These are phyloP conservation scores for Neoboletus brunneissimus DNA, from an alignment of 768 basidiomycete species.

Conservation along the genomic window DNA sequence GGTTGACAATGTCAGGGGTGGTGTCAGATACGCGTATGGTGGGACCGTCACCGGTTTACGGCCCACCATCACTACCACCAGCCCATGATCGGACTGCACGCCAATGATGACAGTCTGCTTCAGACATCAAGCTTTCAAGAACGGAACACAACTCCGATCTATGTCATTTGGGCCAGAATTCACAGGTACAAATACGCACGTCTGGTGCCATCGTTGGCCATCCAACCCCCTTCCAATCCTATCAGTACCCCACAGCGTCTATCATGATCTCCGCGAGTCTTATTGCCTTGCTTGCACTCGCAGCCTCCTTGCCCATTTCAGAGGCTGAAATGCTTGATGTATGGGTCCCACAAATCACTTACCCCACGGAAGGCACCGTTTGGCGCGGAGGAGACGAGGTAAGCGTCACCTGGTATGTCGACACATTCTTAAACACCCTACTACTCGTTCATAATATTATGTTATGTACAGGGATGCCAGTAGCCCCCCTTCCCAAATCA, in stretches of 20 bases:
- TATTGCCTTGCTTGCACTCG: conserved; percentile 10
- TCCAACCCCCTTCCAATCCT: not conserved
- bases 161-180: not conserved
- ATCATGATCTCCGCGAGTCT: conserved; percentile 4
- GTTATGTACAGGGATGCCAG: conserved; percentile 30
- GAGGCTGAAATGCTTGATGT: conserved; percentile 18
- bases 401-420: conserved; percentile 32
- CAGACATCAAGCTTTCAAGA: not conserved
- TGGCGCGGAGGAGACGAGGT: conserved; percentile 19
- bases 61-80: too few species aligned
- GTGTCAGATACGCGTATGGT: too few species aligned
- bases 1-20: too few species aligned
- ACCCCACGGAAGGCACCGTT: conserved; percentile 21
- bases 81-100: not conserved
- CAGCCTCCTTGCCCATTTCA: conserved; percentile 10
- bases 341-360: conserved; percentile 23
- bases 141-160: too few species aligned
- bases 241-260: not conserved
- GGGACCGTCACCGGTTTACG: too few species aligned
- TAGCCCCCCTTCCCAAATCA: conserved; percentile 29
- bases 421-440: not conserved
- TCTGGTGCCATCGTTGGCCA: not conserved
- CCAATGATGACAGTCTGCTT: not conserved
- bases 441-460: not conserved
- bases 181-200: conserved; percentile 2